phyloP scores from a whole-genome alignment of 176 grass and related monocot genomes.

The Avena sativa region DNA sequence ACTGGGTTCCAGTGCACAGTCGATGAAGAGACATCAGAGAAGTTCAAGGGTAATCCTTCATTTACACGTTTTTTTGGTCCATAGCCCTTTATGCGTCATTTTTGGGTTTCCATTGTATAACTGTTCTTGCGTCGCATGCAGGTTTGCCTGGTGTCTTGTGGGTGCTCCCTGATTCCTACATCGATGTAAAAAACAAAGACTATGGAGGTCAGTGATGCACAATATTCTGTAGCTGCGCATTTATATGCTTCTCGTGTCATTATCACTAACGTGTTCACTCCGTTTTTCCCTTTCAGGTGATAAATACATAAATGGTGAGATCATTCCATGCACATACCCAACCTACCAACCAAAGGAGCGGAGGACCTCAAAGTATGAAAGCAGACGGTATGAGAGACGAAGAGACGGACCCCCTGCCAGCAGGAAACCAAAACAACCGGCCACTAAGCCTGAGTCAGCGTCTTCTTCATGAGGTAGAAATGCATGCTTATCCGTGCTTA shows the following conservation, averaged over 20 bases:
- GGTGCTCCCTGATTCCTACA: conserved; percentile 98
- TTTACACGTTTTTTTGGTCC: background rate
- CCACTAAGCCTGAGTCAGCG: conserved; percentile 53
- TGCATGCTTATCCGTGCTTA: background rate
- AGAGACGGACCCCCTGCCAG: conserved; percentile 71
- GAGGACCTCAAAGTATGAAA: conserved; percentile 81
- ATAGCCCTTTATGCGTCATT: background rate
- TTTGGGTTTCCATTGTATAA: conserved; percentile 21
- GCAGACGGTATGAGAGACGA: conserved; percentile 84
- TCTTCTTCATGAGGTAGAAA: conserved; percentile 61
- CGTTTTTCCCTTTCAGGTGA: conserved; percentile 57
- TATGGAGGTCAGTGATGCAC: conserved; percentile 68
- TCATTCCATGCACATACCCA: conserved; percentile 95
- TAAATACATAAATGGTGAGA: conserved; percentile 98
- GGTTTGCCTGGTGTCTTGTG: conserved; percentile 87
- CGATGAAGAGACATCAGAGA: conserved; percentile 88
- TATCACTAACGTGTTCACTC: background rate
- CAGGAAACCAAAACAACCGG: conserved; percentile 58
- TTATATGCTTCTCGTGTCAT: conserved; percentile 7
- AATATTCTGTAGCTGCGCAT: background rate
- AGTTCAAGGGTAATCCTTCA: conserved; percentile 80
- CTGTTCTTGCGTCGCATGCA: background rate
- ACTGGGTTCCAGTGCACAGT: conserved; percentile 94
- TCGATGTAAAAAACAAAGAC: conserved; percentile 96
- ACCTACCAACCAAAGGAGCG: conserved; percentile 95